Percentiles rank a stretch among this genome's conserved stretches.
Evolutionary conservation across 495 filamentous ascomycete species (phyloP).

Genomic region (Aspergillus carlsbadensis): DNA sequence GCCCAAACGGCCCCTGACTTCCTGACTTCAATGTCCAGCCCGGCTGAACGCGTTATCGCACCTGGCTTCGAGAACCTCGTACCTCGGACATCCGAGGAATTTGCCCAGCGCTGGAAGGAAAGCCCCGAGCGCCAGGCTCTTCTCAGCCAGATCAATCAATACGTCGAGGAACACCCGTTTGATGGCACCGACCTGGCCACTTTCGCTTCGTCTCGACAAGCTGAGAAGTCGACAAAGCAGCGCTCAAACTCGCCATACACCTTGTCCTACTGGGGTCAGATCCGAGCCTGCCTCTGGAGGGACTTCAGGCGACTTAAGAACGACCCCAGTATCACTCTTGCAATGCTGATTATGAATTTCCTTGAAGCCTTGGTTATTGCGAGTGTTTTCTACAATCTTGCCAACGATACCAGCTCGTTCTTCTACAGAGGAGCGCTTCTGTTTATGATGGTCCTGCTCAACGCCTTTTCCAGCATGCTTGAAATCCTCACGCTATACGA

Average conservation of each 20-base stretch:
- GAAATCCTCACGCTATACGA: slow-evolving; percentile 61
- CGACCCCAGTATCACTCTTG: slow-evolving; percentile 75
- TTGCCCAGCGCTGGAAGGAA: slow-evolving; percentile 61
- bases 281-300: slow-evolving; percentile 49
- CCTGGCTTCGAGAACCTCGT: slow-evolving; percentile 62
- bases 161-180: slow-evolving; percentile 43
- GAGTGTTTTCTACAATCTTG: slow-evolving; percentile 85
- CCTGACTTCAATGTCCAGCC: slow-evolving; percentile 71
- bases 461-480: slow-evolving; percentile 8
- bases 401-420: slow-evolving; percentile 64
- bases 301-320: slow-evolving; percentile 61
- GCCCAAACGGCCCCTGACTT: slow-evolving; percentile 72
- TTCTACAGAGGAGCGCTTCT: slow-evolving; percentile 80
- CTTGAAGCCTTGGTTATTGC: slow-evolving; percentile 82
- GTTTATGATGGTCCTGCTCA: slow-evolving; percentile 69
- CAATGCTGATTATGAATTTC: slow-evolving; percentile 72
- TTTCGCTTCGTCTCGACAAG: slow-evolving; percentile 40
- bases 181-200: slow-evolving; percentile 36
- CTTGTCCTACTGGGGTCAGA: slow-evolving; percentile 44
- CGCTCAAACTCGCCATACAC: slow-evolving; percentile 48
- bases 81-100: slow-evolving; percentile 71
- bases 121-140: slow-evolving; percentile 45
- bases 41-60: slow-evolving; percentile 60
- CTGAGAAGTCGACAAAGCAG: slow-evolving; percentile 43
- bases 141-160: slow-evolving; percentile 53